Evolutionary conservation across 2,329 filamentous ascomycete species (phyloP).

Genomic region (Colletotrichum simmondsii): DNA sequence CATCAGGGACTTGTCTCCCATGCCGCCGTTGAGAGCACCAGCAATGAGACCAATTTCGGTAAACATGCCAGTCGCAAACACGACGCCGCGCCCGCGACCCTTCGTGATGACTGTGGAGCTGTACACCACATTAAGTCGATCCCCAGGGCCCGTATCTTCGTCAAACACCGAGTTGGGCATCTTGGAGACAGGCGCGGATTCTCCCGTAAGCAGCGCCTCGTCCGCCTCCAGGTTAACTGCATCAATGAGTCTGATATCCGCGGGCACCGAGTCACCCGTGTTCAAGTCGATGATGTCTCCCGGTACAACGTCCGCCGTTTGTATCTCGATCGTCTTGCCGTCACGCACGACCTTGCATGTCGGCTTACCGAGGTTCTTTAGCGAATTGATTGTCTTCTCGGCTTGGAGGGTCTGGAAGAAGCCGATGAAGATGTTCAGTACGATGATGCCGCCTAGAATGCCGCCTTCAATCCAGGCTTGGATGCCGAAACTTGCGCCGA

Average conservation of each 20-base stretch:
- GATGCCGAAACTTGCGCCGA: slow-evolving; percentile 62
- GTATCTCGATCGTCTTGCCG: slow-evolving; percentile 48
- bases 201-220: slow-evolving; percentile 71
- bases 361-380: slow-evolving; percentile 59
- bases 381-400: slow-evolving; percentile 64
- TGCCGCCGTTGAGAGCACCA: slow-evolving; percentile 61
- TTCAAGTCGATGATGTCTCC: slow-evolving; percentile 68
- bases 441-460: slow-evolving; percentile 61
- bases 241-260: slow-evolving; percentile 57
- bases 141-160: slow-evolving; percentile 65
- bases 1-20: slow-evolving; percentile 58
- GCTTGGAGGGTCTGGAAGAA: slow-evolving; percentile 65
- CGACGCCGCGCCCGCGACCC: slow-evolving; percentile 68
- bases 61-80: slow-evolving; percentile 68
- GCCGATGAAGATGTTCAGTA: slow-evolving; percentile 63
- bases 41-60: slow-evolving; percentile 75
- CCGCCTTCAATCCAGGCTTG: slow-evolving; percentile 64
- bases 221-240: slow-evolving; percentile 68
- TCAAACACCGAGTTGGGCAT: slow-evolving; percentile 59
- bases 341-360: slow-evolving; percentile 61
- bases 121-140: slow-evolving; percentile 71
- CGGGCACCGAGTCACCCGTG: slow-evolving; percentile 54
- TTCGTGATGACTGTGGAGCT: slow-evolving; percentile 72
- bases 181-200: slow-evolving; percentile 69
- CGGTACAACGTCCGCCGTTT: slow-evolving; percentile 61